phyloP scores from a whole-genome alignment of 192 early-diverging fungal genomes.

The Backusella sp. region DNA sequence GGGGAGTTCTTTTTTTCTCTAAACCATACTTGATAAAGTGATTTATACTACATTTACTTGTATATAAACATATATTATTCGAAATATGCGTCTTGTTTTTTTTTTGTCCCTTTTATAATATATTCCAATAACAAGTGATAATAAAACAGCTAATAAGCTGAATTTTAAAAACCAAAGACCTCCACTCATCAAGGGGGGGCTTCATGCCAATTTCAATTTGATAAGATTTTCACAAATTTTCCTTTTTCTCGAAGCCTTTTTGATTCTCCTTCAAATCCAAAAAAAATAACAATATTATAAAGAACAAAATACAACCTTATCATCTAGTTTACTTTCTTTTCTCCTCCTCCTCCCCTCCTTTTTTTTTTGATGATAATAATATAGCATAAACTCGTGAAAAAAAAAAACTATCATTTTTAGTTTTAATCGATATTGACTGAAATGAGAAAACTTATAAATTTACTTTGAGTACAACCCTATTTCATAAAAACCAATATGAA shows the following conservation, averaged over 20 bases:
- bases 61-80: neutral
- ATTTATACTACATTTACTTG: neutral
- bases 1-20: neutral
- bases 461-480: neutral
- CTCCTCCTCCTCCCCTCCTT: neutral
- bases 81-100: neutral
- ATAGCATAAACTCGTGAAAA: neutral
- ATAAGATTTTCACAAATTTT: conserved; percentile 5
- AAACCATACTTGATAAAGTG: neutral
- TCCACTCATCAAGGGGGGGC: neutral
- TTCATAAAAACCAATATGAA: neutral
- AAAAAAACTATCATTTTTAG: neutral
- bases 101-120: neutral
- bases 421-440: conserved; percentile 1
- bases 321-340: neutral
- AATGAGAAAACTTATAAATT: neutral
- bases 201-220: conserved; percentile 3
- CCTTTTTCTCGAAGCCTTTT: neutral
- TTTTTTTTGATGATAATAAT: neutral
- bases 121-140: neutral
- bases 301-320: neutral
- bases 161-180: conserved; percentile 2
- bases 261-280: neutral
- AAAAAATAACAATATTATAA: neutral
- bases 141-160: neutral